Evolutionary conservation across 176 grass and related monocot genomes (phyloP).

Genomic region (Avena sativa): DNA sequence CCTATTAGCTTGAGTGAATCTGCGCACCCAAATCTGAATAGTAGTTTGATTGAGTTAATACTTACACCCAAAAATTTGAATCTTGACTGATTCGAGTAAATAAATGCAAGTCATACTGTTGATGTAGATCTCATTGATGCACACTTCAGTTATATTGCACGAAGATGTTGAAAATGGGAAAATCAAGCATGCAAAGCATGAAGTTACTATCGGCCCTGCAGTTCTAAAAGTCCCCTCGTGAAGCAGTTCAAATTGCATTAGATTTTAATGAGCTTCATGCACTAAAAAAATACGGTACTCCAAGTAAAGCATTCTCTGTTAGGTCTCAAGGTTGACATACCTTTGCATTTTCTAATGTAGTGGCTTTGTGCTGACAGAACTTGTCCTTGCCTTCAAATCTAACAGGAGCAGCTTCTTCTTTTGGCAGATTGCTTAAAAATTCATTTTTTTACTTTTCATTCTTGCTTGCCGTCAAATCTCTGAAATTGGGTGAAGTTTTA

Average conservation of each 20-base stretch:
- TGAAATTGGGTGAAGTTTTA: neutral
- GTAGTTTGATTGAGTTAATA: neutral
- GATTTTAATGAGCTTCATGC: constrained; percentile 39
- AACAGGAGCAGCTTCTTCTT: neutral
- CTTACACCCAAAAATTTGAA: neutral
- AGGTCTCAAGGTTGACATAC: neutral
- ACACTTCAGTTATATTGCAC: constrained; percentile 25
- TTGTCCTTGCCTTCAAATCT: neutral
- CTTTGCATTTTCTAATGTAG: neutral
- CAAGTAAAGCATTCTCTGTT: constrained; percentile 48
- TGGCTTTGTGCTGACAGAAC: neutral
- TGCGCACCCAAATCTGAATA: neutral
- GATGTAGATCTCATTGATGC: neutral
- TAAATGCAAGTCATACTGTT: neutral
- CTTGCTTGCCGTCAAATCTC: neutral
- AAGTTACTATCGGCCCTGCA: constrained; percentile 70
- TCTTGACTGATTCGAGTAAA: neutral
- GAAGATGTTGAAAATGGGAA: constrained; percentile 51
- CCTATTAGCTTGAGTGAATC: neutral
- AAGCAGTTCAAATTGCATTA: constrained; percentile 57
- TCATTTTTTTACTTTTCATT: neutral
- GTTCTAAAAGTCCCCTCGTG: constrained; percentile 77
- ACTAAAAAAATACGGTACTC: constrained; percentile 61
- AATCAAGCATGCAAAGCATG: constrained; percentile 47
- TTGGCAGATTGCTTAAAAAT: neutral